A percentile compares a stretch with the other conserved stretches of the same genome.
phyloP scores from a whole-genome alignment of 225 moss, liverwort and hornwort species.

The Physcomitrium patens region DNA sequence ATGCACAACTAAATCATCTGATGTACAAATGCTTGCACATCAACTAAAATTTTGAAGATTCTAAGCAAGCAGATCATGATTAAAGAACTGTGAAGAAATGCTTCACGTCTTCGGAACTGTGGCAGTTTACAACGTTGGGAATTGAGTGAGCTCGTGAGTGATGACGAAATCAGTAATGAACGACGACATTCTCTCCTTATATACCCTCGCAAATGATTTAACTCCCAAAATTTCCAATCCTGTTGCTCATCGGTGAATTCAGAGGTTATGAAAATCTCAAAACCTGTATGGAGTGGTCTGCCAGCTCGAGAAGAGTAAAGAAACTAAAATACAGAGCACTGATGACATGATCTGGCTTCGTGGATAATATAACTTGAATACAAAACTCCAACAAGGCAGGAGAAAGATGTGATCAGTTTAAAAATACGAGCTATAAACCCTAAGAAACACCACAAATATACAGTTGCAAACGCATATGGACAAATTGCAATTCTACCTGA shows the following conservation, averaged over 20 bases:
- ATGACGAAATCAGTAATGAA: background rate
- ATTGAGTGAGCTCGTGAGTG: slow-evolving; percentile 5
- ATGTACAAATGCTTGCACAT: too few species aligned
- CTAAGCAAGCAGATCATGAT: too few species aligned
- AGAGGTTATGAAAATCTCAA: too few species aligned
- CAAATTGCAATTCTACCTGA: background rate
- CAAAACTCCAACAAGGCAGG: background rate
- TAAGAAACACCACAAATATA: background rate
- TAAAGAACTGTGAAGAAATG: too few species aligned
- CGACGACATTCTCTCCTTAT: too few species aligned
- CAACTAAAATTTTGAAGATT: too few species aligned
- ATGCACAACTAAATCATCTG: too few species aligned
- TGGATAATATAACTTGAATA: background rate
- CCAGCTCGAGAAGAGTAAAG: background rate
- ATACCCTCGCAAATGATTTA: too few species aligned
- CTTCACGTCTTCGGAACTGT: too few species aligned
- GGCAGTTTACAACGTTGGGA: background rate
- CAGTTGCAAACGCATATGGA: background rate
- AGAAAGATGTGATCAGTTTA: background rate
- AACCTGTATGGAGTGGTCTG: too few species aligned
- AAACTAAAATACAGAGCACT: background rate
- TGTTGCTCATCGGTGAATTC: too few species aligned
- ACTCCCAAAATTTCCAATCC: too few species aligned
- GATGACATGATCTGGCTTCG: background rate
- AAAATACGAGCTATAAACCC: background rate